Conservation (phyloP, 2,329 filamentous ascomycete genomes). For the Trichophyton schoenleinii region DNA sequence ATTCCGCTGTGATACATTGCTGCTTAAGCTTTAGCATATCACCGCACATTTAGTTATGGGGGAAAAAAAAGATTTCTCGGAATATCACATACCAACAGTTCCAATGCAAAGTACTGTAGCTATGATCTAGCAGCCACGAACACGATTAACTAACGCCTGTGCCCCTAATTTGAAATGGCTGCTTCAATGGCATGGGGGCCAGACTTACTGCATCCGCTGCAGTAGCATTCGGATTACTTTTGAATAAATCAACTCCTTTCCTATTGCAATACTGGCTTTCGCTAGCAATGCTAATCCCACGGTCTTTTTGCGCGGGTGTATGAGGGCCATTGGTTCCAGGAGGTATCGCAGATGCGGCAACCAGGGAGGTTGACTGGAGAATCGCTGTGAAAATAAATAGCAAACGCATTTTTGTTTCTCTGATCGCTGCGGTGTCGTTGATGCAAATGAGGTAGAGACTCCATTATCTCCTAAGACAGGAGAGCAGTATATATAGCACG, state of each 20-base stretch:
- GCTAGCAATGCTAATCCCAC: constrained; percentile 36
- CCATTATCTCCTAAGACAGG: background rate
- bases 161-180: background rate
- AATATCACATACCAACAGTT: constrained; percentile 42
- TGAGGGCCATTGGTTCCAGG: background rate
- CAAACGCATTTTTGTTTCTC: background rate
- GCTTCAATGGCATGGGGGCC: too few species aligned
- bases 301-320: background rate
- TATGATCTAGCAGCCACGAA: constrained; percentile 39
- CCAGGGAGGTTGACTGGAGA: background rate
- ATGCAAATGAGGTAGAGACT: background rate
- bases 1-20: constrained; percentile 68
- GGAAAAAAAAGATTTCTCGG: background rate
- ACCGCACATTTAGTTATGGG: background rate
- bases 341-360: background rate
- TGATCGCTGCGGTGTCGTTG: background rate
- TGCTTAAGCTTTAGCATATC: constrained; percentile 14
- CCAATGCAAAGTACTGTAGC: constrained; percentile 64
- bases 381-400: background rate
- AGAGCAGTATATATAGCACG: background rate
- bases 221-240: constrained; percentile 45
- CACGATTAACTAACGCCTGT: background rate
- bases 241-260: constrained; percentile 53
- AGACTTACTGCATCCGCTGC: constrained; percentile 54
- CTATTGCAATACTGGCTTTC: constrained; percentile 56